Base-by-base conservation (phyloP, 352 stramenopile genomes). In the Phytophthora meadii region DNA sequence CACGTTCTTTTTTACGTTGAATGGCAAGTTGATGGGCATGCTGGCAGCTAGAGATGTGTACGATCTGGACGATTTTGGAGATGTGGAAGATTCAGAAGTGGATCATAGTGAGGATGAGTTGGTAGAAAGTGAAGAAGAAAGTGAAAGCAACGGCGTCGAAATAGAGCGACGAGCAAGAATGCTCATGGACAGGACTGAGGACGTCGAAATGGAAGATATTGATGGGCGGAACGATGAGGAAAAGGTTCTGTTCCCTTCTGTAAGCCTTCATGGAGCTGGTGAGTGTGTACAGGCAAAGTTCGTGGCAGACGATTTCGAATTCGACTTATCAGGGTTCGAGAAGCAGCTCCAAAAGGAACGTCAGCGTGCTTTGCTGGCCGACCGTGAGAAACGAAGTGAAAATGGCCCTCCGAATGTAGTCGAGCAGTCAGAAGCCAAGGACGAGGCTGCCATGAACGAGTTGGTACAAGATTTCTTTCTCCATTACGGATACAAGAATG, bases 1-100 rank as follows among this genome's bases (percentile, higher is more conserved):
- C 36, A 91, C 78, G 28, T 89, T 91, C 54, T 91, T 91, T 61
- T 91, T 88, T 54, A 91, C 82, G 52, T 66, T 85, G 17, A 91
- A 91, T 63, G 80, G 80, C 6, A 64, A 69, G 22, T 53, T 90
- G 1, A 65, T 82, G 48, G 80, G 77, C 3, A 75, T 84, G 47
- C 14, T 89, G 9, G 51, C 75, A 10, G 77, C 77, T 50, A 67
- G 55, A 42, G 80, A 88, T 56, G 77, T 88, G 46, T 70, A 80
- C 22, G 67, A 88, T 40, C 56, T 88, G 11, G 79, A 86, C 46
- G 47, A 68, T 53, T 78, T 83, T 68, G 47, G 42, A 42, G 63
- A 76, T 45, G 27, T 68, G 12, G 60, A 56, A 5, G 45, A 15
- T 6, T 51, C n/a, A 0, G 61, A 67, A 6, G 36, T 49, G 2